These are phyloP conservation scores for Linum trigynum DNA, from an alignment of 345 rosid species.

Conservation along the genomic window DNA sequence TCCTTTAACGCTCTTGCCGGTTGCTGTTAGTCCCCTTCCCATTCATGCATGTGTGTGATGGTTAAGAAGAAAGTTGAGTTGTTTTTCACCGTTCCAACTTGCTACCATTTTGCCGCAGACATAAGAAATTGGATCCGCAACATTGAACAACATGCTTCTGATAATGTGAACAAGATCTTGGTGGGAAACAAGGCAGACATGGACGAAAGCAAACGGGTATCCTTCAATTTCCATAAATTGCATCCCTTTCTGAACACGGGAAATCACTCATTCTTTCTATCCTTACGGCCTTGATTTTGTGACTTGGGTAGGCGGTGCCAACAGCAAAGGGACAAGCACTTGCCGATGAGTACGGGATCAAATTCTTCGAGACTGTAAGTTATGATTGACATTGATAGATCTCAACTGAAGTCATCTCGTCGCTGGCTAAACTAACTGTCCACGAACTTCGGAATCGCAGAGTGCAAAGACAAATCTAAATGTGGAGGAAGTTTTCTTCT, in stretches of 20 bases:
- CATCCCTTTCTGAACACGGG: no score
- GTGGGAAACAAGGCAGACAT: constrained; percentile 5
- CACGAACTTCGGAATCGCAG: background rate
- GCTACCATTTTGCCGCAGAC: background rate
- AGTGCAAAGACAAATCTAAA: constrained; percentile 4
- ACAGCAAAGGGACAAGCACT: constrained; percentile 2
- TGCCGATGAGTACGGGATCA: constrained; percentile 5
- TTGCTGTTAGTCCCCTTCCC: background rate
- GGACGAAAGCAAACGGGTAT: constrained; percentile 7
- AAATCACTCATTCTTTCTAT: no score
- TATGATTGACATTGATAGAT: background rate
- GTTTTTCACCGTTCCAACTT: background rate
- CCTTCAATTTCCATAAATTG: background rate
- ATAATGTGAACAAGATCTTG: constrained; percentile 4
- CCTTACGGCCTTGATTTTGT: no score
- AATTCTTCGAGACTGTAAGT: constrained; percentile 7
- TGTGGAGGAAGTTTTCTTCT: constrained; percentile 4
- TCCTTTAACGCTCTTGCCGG: background rate
- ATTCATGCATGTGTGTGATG: background rate
- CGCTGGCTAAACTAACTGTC: background rate
- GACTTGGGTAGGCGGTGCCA: background rate
- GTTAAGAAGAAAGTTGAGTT: background rate
- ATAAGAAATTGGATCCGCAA: constrained; percentile 3
- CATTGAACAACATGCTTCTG: constrained; percentile 6
- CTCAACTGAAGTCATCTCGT: background rate